These are phyloP conservation scores for Trichopus zeylanicus DNA, from an alignment of 116 monocot species.

Conservation along the genomic window DNA sequence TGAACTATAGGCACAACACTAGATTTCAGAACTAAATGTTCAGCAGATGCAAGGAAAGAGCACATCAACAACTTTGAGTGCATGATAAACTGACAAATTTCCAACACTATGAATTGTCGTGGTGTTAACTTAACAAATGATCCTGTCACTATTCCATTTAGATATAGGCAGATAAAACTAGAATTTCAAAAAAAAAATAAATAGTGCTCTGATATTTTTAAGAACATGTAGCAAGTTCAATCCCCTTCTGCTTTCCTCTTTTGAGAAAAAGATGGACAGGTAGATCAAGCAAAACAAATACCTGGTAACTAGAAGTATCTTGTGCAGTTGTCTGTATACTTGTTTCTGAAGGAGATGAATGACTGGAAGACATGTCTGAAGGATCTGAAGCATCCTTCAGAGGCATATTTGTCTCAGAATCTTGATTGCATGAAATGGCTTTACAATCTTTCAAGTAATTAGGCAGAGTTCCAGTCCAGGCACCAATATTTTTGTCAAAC, in stretches of 20 bases:
- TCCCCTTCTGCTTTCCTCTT: background rate
- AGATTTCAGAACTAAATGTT: too few species aligned
- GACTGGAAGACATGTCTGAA: constrained; percentile 5
- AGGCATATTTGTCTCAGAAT: background rate
- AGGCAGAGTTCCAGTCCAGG: constrained; percentile 71
- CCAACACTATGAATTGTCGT: too few species aligned
- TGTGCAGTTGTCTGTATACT: constrained; percentile 22
- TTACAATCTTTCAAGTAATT: constrained; percentile 24
- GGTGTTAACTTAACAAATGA: too few species aligned
- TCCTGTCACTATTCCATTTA: too few species aligned
- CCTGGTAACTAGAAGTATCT: constrained; percentile 92
- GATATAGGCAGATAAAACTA: too few species aligned
- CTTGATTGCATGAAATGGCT: constrained; percentile 13
- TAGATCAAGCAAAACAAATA: constrained; percentile 13
- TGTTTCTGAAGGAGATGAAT: constrained; percentile 7
- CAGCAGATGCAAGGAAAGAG: too few species aligned
- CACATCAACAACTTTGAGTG: too few species aligned
- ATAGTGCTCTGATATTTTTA: background rate
- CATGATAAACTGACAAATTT: too few species aligned
- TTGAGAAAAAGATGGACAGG: background rate
- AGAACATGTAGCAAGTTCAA: background rate
- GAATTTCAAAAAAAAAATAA: background rate
- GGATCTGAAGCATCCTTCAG: background rate
- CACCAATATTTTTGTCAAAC: constrained; percentile 44
- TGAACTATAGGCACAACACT: too few species aligned